Evolutionary conservation across 208 protist species (phyloP).

Genomic region (Trypanosomatidae sp.): DNA sequence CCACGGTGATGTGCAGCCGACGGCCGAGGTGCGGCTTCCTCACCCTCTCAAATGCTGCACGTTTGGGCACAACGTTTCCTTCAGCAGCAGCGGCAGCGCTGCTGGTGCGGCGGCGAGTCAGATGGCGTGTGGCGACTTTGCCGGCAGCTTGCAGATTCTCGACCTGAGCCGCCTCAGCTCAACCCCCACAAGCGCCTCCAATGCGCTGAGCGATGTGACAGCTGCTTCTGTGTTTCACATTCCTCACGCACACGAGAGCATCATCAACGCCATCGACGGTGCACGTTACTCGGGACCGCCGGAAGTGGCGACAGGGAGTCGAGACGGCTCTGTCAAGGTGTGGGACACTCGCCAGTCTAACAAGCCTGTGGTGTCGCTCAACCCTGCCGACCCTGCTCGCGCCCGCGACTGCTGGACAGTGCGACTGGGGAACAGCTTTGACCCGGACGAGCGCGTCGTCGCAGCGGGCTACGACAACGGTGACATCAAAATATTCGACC

Average conservation of each 20-base stretch:
- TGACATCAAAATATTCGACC: conserved; percentile 95
- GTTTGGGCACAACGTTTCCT: conserved; percentile 66
- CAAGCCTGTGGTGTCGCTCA: conserved; percentile 82
- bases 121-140: conserved; percentile 86
- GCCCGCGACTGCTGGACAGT: conserved; percentile 94
- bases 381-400: conserved; percentile 56
- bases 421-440: conserved; percentile 90
- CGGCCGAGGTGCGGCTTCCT: conserved; percentile 51
- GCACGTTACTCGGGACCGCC: conserved; percentile 80
- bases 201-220: conserved; percentile 35
- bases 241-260: conserved; percentile 86
- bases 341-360: conserved; percentile 92
- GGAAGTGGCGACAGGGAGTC: conserved; percentile 85
- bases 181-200: background rate
- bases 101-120: background rate
- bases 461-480: conserved; percentile 96
- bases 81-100: conserved; percentile 14
- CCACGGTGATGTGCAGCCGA: conserved; percentile 68
- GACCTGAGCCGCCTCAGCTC: conserved; percentile 62
- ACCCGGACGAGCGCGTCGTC: conserved; percentile 88
- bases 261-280: conserved; percentile 96
- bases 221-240: conserved; percentile 44
- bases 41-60: conserved; percentile 92
- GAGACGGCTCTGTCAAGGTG: conserved; percentile 91
- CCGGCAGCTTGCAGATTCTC: conserved; percentile 79